These are phyloP conservation scores for Tricholoma sp. DNA, from an alignment of 768 basidiomycete species.

Conservation along the genomic window DNA sequence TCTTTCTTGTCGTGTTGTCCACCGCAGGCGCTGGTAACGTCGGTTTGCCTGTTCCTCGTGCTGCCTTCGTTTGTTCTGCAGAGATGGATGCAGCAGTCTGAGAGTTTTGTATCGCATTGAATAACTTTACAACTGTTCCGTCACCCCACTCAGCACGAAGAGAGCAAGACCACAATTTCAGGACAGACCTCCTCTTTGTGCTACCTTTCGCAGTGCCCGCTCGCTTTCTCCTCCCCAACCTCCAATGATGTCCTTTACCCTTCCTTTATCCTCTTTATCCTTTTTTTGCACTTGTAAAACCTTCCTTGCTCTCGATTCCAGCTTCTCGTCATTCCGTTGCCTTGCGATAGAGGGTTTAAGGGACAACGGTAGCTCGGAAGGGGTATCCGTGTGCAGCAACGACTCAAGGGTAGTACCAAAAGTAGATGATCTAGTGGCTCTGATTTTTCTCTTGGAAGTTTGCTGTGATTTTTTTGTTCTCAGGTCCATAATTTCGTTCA, in stretches of 20 bases:
- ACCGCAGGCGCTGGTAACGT: slow-evolving; percentile 62
- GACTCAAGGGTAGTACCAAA: slow-evolving; percentile 75
- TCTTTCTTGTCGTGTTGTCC: slow-evolving; percentile 38
- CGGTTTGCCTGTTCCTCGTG: slow-evolving; percentile 69
- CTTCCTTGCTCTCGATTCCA: slow-evolving; percentile 68
- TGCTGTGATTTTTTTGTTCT: slow-evolving; percentile 66
- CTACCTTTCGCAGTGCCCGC: slow-evolving; percentile 74
- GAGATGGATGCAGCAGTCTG: slow-evolving; percentile 51
- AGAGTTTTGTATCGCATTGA: slow-evolving; percentile 82
- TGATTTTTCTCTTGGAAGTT: slow-evolving; percentile 77
- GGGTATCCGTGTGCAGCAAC: slow-evolving; percentile 65
- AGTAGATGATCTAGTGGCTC: slow-evolving; percentile 67
- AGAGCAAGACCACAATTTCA: background rate
- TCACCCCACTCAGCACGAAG: background rate
- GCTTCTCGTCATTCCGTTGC: slow-evolving; percentile 69
- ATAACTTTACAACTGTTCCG: slow-evolving; percentile 68
- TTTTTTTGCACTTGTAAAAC: slow-evolving; percentile 66
- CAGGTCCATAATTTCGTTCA: slow-evolving; percentile 56
- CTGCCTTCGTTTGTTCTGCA: slow-evolving; percentile 53
- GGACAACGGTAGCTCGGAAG: slow-evolving; percentile 67
- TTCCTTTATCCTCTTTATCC: slow-evolving; percentile 65
- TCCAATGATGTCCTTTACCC: slow-evolving; percentile 68
- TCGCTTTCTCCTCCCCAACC: slow-evolving; percentile 89
- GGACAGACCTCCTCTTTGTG: slow-evolving; percentile 71
- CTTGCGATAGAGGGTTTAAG: slow-evolving; percentile 69